Conservation (phyloP, 2,329 filamentous ascomycete species). For the Atkinsonella texensis region DNA sequence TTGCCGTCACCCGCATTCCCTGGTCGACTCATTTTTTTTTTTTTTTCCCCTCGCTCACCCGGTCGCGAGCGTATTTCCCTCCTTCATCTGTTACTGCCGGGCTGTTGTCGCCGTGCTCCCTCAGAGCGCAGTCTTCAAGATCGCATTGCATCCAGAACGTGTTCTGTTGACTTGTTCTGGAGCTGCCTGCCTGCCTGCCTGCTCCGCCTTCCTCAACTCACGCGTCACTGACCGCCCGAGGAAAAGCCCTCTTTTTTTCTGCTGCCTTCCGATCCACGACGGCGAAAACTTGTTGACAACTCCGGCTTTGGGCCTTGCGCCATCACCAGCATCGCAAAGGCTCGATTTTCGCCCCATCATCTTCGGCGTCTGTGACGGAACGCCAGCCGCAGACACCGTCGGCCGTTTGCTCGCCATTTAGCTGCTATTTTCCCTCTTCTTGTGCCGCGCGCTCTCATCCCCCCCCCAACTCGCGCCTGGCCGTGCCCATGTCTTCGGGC, state of each 20-base stretch:
- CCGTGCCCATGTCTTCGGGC: conserved; percentile 30
- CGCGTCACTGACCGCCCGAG: conserved; percentile 5
- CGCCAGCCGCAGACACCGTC: conserved; percentile 2
- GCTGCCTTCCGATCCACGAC: conserved; percentile 1
- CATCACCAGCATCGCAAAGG: conserved; percentile 3
- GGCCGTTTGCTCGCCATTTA: neutral
- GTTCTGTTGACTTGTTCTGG: neutral
- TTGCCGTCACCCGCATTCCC: conserved; percentile 4
- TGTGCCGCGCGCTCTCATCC: neutral
- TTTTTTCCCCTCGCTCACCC: neutral
- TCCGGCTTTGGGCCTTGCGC: conserved; percentile 4
- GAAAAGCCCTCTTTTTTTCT: conserved; percentile 2
- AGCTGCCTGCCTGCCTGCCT: neutral
- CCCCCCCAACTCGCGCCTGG: neutral
- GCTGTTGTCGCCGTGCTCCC: neutral
- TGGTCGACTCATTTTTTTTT: neutral
- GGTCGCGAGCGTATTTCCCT: neutral
- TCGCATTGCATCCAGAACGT: neutral
- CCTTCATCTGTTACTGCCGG: neutral
- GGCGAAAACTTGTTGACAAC: conserved; percentile 1
- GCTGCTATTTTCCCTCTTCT: neutral
- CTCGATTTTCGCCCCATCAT: conserved; percentile 1
- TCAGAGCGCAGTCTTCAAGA: neutral
- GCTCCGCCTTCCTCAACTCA: neutral
- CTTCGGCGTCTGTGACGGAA: neutral